phyloP scores from a whole-genome alignment of 768 basidiomycete species.

The Boletus barrowsii region DNA sequence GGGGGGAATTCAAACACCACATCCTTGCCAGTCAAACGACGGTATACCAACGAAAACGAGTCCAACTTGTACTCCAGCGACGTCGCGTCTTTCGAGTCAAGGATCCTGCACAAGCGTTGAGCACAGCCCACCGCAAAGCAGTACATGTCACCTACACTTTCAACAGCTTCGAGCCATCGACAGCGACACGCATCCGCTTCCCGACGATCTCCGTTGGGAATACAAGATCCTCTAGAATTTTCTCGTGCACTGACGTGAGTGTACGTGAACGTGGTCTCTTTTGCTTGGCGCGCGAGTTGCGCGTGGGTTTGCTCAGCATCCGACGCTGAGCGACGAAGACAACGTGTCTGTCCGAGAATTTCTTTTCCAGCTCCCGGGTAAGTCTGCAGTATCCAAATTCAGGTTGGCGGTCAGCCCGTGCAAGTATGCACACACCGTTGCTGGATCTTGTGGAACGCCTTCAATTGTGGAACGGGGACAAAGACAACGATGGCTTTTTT shows the following conservation, averaged over 20 bases:
- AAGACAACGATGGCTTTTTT: conserved; percentile 99
- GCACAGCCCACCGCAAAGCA: conserved; percentile 10
- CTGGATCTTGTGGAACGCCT: conserved; percentile 98
- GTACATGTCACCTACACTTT: conserved; percentile 77
- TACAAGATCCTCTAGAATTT: conserved; percentile 98
- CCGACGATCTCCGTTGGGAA: conserved; percentile 99
- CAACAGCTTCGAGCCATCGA: conserved; percentile 92
- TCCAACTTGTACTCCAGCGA: conserved; percentile 99
- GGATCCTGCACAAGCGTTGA: conserved; percentile 57
- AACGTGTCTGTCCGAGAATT: conserved; percentile 99
- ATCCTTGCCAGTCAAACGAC: conserved; percentile 93
- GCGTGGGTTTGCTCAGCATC: conserved; percentile 96
- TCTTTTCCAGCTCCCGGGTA: conserved; percentile 99
- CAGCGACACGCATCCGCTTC: conserved; percentile 91
- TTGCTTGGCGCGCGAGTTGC: conserved; percentile 88
- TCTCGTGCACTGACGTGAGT: conserved; percentile 95
- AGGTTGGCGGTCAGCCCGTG: background rate
- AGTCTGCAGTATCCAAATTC: conserved; percentile 53
- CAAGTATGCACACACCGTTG: conserved; percentile 56
- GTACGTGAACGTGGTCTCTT: conserved; percentile 97
- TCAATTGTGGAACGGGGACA: conserved; percentile 94
- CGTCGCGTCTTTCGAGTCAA: conserved; percentile 97
- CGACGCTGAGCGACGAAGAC: conserved; percentile 98
- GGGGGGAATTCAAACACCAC: conserved; percentile 92
- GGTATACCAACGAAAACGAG: conserved; percentile 97